These are phyloP conservation scores for Ganoderma multipileum DNA, from an alignment of 1,284 basidiomycete species.

Conservation along the genomic window DNA sequence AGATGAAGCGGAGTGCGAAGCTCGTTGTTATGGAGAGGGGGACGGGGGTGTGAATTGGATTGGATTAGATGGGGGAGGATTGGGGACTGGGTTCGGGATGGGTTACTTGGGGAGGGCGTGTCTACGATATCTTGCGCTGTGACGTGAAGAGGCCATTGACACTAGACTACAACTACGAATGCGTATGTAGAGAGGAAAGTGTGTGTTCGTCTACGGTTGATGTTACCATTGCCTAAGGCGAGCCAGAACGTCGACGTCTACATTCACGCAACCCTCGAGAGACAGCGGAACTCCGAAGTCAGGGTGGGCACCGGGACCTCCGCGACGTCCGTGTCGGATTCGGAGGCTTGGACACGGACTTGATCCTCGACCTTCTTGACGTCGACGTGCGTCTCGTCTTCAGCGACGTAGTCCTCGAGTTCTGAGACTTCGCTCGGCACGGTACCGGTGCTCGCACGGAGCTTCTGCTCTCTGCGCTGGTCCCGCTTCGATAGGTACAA, in stretches of 20 bases:
- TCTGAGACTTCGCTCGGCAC: conserved; percentile 20
- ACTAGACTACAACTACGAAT: neutral
- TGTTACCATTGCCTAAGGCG: neutral
- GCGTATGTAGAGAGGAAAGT: neutral
- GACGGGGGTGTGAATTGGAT: neutral
- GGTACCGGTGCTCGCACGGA: conserved; percentile 13
- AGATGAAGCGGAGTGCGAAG: conserved; percentile 51
- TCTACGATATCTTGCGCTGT: too few relatives aligned
- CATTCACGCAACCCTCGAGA: neutral
- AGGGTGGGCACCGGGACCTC: conserved; percentile 10
- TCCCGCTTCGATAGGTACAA: conserved; percentile 40
- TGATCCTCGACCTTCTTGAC: conserved; percentile 19
- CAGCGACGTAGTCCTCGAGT: conserved; percentile 15
- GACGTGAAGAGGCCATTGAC: too few relatives aligned
- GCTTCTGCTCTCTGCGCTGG: conserved; percentile 29
- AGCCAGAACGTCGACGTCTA: neutral
- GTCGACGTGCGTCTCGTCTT: conserved; percentile 19
- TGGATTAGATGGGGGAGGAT: too few relatives aligned
- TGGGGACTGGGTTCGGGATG: too few relatives aligned
- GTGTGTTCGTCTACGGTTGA: neutral
- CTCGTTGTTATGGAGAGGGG: conserved; percentile 54
- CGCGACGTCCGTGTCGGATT: neutral
- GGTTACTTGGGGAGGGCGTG: too few relatives aligned
- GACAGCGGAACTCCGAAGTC: conserved; percentile 15
- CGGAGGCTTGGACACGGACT: neutral